A percentile compares a stretch with the other conserved stretches of the same genome.
These are phyloP conservation scores for Rhynchosporium agropyri DNA, from an alignment of 2,329 filamentous ascomycete genomes.

Conservation along the genomic window DNA sequence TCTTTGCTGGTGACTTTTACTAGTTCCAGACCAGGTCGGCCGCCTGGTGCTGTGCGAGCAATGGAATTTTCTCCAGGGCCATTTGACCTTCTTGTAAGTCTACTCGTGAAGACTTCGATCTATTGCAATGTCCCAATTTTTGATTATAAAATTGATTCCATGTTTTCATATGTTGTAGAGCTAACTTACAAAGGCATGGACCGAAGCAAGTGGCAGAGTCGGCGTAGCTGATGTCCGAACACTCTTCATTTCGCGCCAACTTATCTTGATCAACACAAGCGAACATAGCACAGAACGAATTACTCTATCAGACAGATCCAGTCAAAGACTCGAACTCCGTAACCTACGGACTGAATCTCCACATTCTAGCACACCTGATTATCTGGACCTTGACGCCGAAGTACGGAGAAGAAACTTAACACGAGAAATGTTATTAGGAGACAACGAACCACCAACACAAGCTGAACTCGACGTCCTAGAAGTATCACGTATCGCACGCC, in stretches of 20 bases:
- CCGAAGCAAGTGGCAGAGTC: slow-evolving; percentile 79
- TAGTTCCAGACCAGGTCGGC: slow-evolving; percentile 65
- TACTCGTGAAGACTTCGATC: not conserved
- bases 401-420: slow-evolving; percentile 37
- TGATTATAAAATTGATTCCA: not conserved
- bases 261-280: slow-evolving; percentile 64
- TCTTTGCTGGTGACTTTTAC: slow-evolving; percentile 75
- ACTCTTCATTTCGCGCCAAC: slow-evolving; percentile 68
- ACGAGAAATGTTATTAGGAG: slow-evolving; percentile 44
- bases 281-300: slow-evolving; percentile 51
- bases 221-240: slow-evolving; percentile 74
- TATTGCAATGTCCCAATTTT: not conserved
- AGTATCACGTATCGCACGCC: slow-evolving; percentile 56
- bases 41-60: slow-evolving; percentile 75
- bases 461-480: slow-evolving; percentile 61
- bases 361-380: slow-evolving; percentile 38
- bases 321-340: slow-evolving; percentile 37
- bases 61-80: slow-evolving; percentile 92
- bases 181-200: slow-evolving; percentile 64
- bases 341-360: slow-evolving; percentile 34
- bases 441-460: slow-evolving; percentile 55
- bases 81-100: slow-evolving; percentile 70
- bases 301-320: slow-evolving; percentile 32
- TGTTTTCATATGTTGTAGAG: not conserved
- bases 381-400: slow-evolving; percentile 36